Percentiles rank a stretch among this genome's conserved stretches.
Evolutionary conservation across 495 filamentous ascomycete genomes (phyloP).

Genomic region (Apiosordaria backusii): DNA sequence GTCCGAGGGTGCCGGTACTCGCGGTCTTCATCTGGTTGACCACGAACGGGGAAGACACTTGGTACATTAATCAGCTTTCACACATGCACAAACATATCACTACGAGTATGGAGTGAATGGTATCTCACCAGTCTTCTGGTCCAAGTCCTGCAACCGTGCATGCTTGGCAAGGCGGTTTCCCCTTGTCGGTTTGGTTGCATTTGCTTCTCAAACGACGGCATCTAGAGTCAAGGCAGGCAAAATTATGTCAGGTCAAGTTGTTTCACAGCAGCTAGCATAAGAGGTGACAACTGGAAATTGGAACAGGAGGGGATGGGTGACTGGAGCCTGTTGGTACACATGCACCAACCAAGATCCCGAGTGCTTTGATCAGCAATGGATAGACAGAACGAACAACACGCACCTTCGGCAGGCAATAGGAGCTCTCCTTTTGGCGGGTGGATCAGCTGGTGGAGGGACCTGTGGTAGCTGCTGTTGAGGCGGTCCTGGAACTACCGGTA

Average conservation of each 20-base stretch:
- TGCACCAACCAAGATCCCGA: neutral
- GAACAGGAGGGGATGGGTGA: neutral
- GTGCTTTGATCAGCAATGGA: neutral
- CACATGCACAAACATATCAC: slow-evolving; percentile 1
- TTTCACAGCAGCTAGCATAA: neutral
- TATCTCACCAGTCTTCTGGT: slow-evolving; percentile 42
- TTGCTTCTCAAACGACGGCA: slow-evolving; percentile 51
- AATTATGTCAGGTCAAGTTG: neutral
- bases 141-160: slow-evolving; percentile 43
- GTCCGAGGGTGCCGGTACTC: slow-evolving; percentile 46
- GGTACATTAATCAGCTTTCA: neutral
- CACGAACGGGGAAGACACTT: slow-evolving; percentile 44
- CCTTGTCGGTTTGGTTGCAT: slow-evolving; percentile 43
- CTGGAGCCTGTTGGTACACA: neutral
- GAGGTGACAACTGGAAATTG: neutral
- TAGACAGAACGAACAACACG: slow-evolving; percentile 8
- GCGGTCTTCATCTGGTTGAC: slow-evolving; percentile 43
- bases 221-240: slow-evolving; percentile 23
- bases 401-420: slow-evolving; percentile 51
- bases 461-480: neutral
- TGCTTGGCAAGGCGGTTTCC: slow-evolving; percentile 40
- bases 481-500: neutral
- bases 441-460: neutral
- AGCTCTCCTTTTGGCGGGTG: slow-evolving; percentile 40
- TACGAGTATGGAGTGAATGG: neutral